Evolutionary conservation across 768 basidiomycete species (phyloP), one percentile per base, ranked within the genome.

Genomic region (Lentinula detonsa): DNA sequence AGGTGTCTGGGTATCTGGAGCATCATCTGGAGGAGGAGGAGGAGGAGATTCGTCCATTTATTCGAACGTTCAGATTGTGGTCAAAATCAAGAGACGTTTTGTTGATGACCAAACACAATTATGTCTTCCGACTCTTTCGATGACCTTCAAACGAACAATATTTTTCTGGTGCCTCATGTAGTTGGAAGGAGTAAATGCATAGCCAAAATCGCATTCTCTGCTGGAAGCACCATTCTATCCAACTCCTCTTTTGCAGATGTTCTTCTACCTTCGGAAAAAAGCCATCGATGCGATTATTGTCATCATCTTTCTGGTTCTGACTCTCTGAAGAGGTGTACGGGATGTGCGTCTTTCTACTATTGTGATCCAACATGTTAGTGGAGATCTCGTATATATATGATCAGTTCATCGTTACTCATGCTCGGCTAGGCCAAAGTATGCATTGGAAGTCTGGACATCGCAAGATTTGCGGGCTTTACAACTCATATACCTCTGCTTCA

Each of bases 341-440:
- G 85, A 11, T 92, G 91, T 65, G 81, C 78, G 15, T 78, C 81
- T 0, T 89, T 87, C 68, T 91, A 84, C 82, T 93, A 93, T 67
- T 93, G 91, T 65, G 78, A 81, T 63, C 63, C 74, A 23, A 65
- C 75, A 70, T 93, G 91, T 48, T 21, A 7, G 46, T 91, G 69
- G 71, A 82, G 66, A 57, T 55, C 1, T 40, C 59, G 15, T 50
- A 61, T 53, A 31, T 40, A 34, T 21, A 21, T 21, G 21, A 53
- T 62, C 50, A 57, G 40, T 18, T 7, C 48, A 50, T 59, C 52
- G 53, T 46, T 35, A 51, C 61, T 45, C 15, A 15, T 49, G 23
- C 65, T 34, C 34, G 37, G 37, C 23, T 68, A 92, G 90, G 90
- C 72, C 91, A 93, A 68, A 73, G 61, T n/a, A 52, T 68, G 37